Evolutionary conservation across 495 filamentous ascomycete species (phyloP), one percentile per base, ranked within the genome.

Genomic region (Sordaria brevicollis): DNA sequence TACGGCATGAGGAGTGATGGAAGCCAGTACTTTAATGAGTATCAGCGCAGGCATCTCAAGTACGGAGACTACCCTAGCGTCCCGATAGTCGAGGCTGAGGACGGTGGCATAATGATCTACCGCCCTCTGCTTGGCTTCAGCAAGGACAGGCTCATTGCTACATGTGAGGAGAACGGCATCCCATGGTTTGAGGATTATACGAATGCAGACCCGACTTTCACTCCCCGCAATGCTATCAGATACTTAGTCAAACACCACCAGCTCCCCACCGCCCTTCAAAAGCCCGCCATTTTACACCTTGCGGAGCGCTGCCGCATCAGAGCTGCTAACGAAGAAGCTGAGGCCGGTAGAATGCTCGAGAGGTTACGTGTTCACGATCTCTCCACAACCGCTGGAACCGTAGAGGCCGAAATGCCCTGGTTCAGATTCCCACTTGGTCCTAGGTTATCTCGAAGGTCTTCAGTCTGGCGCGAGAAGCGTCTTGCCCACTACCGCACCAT

Each of bases 171-270:
- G 65, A 84, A 88, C 68, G 72, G 81, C 1, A 81, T 95, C 29
- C 81, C 82, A 3, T 98, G 91, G 89, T 91, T 91, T 72, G 91
- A 94, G 70, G 95, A 99, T 75, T 80, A 83, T 65, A 96, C 93
- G n/a, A 99, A 99, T 74, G 77, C 85, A 39, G 91, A 97, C 76
- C 84, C 83, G 21, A 93, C 90, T 3, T 79, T 92, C 37, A 97
- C 95, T 0, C 80, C 82, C 38, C 85, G 95, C 65, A 99, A 98
- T 75, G 87, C 94, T 0, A 83, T 96, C 33, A 89, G 95, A 65
- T 80, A 88, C 68, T 77, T 97, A 49, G 81, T 87, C 43, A 79
- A 81, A 17, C 78, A 83, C 10, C 77, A 89, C 65, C 75, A 75
- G 9, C 80, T 98, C 13, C 94, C 94, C 0, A 77, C 78, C 8